Evolutionary conservation across 1,139 yeast species (phyloP).

Genomic region (Scheffersomyces titani): DNA sequence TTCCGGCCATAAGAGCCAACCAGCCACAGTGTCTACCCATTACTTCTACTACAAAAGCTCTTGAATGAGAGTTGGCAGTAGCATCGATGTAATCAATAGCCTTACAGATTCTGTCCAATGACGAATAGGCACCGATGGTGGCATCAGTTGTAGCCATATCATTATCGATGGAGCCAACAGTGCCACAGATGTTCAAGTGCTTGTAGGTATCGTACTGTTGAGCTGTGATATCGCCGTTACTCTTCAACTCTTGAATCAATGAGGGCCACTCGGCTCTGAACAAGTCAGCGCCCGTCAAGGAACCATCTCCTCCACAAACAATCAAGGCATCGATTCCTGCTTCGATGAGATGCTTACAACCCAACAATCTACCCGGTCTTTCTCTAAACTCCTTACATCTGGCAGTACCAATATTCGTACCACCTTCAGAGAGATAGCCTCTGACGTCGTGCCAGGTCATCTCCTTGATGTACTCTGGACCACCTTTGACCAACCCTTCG

Average conservation of each 20-base stretch:
- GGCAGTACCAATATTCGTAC: conserved; percentile 96
- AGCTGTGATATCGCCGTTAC: conserved; percentile 52
- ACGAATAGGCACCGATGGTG: conserved; percentile 94
- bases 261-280: conserved; percentile 95
- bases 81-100: conserved; percentile 95
- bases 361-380: conserved; percentile 77
- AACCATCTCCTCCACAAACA: conserved; percentile 99
- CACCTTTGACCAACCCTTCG: conserved; percentile 89
- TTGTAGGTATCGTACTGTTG: conserved; percentile 61
- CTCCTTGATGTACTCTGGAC: conserved; percentile 62
- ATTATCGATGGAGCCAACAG: conserved; percentile 95
- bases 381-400: conserved; percentile 85
- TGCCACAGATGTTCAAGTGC: conserved; percentile 86
- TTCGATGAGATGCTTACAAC: conserved; percentile 79
- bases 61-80: conserved; percentile 93
- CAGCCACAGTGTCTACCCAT: conserved; percentile 99
- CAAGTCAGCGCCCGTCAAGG: conserved; percentile 94
- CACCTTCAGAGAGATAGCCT: conserved; percentile 89
- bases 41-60: conserved; percentile 97
- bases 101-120: conserved; percentile 89
- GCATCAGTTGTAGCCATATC: conserved; percentile 97
- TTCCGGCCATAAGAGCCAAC: conserved; percentile 95
- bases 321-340: conserved; percentile 93
- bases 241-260: conserved; percentile 67
- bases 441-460: conserved; percentile 93